Evolutionary conservation across 768 basidiomycete species (phyloP).

Genomic region (Boletus patriciae): DNA sequence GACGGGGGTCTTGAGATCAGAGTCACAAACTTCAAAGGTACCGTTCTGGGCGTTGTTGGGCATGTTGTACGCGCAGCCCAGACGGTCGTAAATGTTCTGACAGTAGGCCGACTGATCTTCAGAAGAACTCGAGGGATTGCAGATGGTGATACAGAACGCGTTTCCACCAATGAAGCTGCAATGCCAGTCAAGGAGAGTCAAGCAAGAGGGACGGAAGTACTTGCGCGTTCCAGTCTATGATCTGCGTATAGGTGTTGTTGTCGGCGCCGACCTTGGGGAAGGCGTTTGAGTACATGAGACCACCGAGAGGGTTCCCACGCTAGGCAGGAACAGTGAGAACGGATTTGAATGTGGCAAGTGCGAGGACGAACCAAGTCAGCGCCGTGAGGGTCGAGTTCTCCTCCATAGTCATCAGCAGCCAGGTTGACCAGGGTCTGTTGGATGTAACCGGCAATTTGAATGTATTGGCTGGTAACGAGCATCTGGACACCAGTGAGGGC

Average conservation of each 20-base stretch:
- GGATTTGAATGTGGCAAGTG: constrained; percentile 10
- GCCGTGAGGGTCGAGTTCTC: constrained; percentile 77
- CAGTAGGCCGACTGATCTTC: constrained; percentile 48
- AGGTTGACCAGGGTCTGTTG: constrained; percentile 63
- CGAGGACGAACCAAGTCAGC: constrained; percentile 53
- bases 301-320: constrained; percentile 83
- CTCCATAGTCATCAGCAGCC: constrained; percentile 56
- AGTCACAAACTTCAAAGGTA: constrained; percentile 63
- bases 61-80: constrained; percentile 74
- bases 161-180: constrained; percentile 63
- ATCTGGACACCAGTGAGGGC: constrained; percentile 66
- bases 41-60: constrained; percentile 60
- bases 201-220: constrained; percentile 16
- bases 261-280: constrained; percentile 44
- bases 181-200: constrained; percentile 1
- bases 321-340: constrained; percentile 24
- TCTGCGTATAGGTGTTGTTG: constrained; percentile 49
- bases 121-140: constrained; percentile 52
- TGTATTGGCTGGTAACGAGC: constrained; percentile 55
- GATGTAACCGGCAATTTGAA: constrained; percentile 62
- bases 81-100: constrained; percentile 69
- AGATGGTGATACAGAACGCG: constrained; percentile 69
- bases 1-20: constrained; percentile 62
- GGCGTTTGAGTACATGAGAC: constrained; percentile 61
- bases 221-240: constrained; percentile 66